Evolutionary conservation across 139 green algal genomes (phyloP).

Genomic region (Picochlorum sp.): DNA sequence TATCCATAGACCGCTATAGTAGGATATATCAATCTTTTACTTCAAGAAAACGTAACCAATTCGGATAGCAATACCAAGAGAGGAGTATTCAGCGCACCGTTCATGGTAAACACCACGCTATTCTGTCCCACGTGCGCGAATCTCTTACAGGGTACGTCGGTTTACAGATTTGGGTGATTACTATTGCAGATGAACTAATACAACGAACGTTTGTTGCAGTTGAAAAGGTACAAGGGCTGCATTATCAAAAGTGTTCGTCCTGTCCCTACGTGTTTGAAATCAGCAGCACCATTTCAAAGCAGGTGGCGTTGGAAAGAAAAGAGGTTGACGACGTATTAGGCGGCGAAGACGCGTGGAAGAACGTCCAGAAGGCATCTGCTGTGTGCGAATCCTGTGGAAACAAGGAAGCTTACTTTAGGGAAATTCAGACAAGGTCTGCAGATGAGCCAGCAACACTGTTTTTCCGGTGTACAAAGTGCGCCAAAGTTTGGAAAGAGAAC

Average conservation of each 20-base stretch:
- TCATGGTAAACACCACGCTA: slow-evolving; percentile 16
- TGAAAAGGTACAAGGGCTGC: slow-evolving; percentile 46
- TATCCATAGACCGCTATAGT: too few species aligned
- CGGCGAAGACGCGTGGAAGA: slow-evolving; percentile 81
- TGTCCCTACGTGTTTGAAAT: slow-evolving; percentile 83
- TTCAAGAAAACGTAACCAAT: neutral
- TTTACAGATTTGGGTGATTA: slow-evolving; percentile 3
- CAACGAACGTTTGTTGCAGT: slow-evolving; percentile 34
- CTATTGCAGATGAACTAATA: neutral
- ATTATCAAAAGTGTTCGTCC: slow-evolving; percentile 67
- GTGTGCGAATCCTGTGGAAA: slow-evolving; percentile 71
- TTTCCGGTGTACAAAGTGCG: slow-evolving; percentile 78
- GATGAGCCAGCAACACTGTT: slow-evolving; percentile 92
- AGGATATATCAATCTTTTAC: neutral
- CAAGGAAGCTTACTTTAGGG: slow-evolving; percentile 80
- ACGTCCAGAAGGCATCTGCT: slow-evolving; percentile 72
- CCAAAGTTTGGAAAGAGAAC: slow-evolving; percentile 57
- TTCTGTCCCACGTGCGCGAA: slow-evolving; percentile 86
- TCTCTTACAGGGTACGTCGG: slow-evolving; percentile 59
- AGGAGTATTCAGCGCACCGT: neutral
- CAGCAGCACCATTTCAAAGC: slow-evolving; percentile 57
- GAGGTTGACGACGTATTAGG: slow-evolving; percentile 85
- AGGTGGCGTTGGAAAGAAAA: slow-evolving; percentile 54
- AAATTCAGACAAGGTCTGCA: slow-evolving; percentile 87
- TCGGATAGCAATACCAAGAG: neutral